phyloP scores from a whole-genome alignment of 2,329 filamentous ascomycete genomes.

The Aspergillus spinulosporus region DNA sequence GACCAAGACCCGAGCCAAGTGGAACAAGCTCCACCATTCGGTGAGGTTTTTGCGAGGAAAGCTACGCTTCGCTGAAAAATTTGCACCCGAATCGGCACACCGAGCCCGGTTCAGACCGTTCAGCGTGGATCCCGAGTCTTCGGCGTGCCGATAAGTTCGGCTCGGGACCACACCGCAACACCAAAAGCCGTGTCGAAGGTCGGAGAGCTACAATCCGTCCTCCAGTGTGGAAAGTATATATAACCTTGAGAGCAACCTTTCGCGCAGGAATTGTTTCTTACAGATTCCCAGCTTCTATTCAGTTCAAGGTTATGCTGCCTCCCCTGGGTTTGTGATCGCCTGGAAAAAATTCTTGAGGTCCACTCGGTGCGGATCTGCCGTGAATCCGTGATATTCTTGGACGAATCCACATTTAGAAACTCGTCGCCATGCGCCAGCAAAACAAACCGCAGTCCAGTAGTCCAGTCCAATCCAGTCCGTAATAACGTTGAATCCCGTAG shows the following conservation, averaged over 20 bases:
- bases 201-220: neutral
- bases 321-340: conserved; percentile 4
- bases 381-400: conserved; percentile 9
- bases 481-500: neutral
- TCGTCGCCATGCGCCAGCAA: neutral
- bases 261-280: neutral
- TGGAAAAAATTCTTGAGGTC: conserved; percentile 8
- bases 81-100: conserved; percentile 17
- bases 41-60: conserved; percentile 2
- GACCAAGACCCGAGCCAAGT: conserved; percentile 7
- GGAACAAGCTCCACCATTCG: conserved; percentile 7
- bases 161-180: conserved; percentile 1
- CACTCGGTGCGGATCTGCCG: conserved; percentile 8
- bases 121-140: conserved; percentile 7
- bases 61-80: neutral
- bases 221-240: neutral
- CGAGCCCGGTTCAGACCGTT: neutral
- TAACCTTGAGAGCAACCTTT: neutral
- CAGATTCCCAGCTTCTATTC: neutral
- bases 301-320: neutral
- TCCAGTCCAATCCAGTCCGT: neutral
- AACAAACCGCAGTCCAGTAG: neutral
- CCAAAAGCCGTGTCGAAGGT: neutral
- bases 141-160: conserved; percentile 13
- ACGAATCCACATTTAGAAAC: conserved; percentile 8